A percentile compares a stretch with the other conserved stretches of the same genome.
These are phyloP conservation scores for Sparassis latifolia DNA, from an alignment of 1,284 basidiomycete genomes.

Conservation along the genomic window DNA sequence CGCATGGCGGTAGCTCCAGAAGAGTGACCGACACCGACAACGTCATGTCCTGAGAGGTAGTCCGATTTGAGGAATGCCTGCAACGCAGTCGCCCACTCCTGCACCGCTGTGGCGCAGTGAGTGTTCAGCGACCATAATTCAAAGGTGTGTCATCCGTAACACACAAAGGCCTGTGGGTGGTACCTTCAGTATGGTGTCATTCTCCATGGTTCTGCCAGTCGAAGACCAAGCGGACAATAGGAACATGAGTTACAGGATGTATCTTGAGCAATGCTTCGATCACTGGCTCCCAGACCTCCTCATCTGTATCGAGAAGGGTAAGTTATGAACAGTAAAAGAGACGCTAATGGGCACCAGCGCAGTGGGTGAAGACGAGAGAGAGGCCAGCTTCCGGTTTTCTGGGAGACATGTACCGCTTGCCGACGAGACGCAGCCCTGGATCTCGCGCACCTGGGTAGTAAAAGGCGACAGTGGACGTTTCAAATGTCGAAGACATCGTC, in stretches of 20 bases:
- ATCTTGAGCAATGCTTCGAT: conserved; percentile 14
- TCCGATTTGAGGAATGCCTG: conserved; percentile 11
- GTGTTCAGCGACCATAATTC: too few relatives aligned
- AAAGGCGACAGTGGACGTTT: not conserved
- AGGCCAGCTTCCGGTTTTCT: not conserved
- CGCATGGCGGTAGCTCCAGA: conserved; percentile 17
- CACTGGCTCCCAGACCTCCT: conserved; percentile 25
- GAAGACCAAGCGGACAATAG: conserved; percentile 23
- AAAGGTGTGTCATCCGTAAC: too few relatives aligned
- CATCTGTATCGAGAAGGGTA: conserved; percentile 10
- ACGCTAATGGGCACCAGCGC: conserved; percentile 3
- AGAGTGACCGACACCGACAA: conserved; percentile 22
- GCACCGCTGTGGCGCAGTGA: conserved; percentile 6
- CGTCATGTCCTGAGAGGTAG: conserved; percentile 10
- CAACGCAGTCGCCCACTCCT: conserved; percentile 13
- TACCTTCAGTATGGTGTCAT: conserved; percentile 10
- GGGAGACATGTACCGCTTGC: conserved; percentile 2
- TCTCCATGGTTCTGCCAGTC: conserved; percentile 26
- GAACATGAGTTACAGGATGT: not conserved
- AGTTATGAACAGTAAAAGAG: not conserved
- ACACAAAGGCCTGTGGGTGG: too few relatives aligned
- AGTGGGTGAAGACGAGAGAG: conserved; percentile 5
- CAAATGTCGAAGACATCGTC: not conserved
- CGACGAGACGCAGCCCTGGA: conserved; percentile 6
- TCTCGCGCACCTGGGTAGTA: not conserved